Base-by-base conservation (phyloP, 1,284 basidiomycete genomes). In the Neolentinus lepideus region DNA sequence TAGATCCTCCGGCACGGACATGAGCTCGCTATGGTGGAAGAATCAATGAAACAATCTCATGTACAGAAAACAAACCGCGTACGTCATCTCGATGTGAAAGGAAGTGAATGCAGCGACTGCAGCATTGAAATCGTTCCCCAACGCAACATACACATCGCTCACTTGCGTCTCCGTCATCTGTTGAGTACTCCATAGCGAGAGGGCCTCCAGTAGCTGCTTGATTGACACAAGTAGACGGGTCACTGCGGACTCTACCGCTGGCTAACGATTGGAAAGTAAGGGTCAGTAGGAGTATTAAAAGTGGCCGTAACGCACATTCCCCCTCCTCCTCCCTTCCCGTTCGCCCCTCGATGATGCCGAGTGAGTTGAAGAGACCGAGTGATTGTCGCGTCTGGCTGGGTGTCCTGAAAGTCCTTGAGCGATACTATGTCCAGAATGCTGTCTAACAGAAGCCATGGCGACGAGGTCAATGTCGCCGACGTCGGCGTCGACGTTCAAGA, bases 71-170 rank as follows among this genome's bases (percentile, higher is more conserved):
- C 59, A 57, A 45, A 45, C 50, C 19, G 81, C 91, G 72, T 70
- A 96, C 94, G 78, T 78, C 88, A 98, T 98, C 60, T 91, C 85
- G 62, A 99, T 97, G 54, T 88, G 86, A 61, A 88, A 94, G 22
- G 81, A 77, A 10, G 81, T 80, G 69, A 99, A 99, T 1, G 95
- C 93, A 54, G 87, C 81, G 36, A 95, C 92, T 25, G 94, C 94
- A 19, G 86, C 83, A 68, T 98, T 98, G 76, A 99, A 98, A 66
- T 98, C 95, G 70, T 99, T 98, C 21, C 96, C 96, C 19, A 99
- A 78, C 51, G 88, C 84, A 54, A 99, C 97, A 70, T 99, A 99
- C 56, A 97, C 90, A 70, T 98, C 93, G 75, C 94, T 97, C 62
- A 99, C 94, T 63, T 92, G 77, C 26, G 75, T 76, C 67, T 99